A percentile compares a stretch with the other conserved stretches of the same genome.
These are phyloP conservation scores for Carnegiea gigantea DNA, from an alignment of 179 eudicot genomes.

Conservation along the genomic window DNA sequence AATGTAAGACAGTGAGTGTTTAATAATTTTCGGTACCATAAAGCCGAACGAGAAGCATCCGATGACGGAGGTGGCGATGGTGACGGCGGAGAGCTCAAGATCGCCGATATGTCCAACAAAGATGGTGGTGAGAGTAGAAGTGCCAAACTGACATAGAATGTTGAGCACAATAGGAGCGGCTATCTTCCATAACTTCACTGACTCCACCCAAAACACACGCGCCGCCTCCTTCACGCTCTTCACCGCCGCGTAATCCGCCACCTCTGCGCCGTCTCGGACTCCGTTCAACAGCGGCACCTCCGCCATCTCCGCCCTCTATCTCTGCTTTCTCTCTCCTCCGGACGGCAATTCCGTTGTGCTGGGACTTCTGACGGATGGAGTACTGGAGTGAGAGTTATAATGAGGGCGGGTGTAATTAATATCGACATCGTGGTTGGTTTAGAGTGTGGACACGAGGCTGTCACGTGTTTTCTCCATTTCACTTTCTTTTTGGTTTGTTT, in stretches of 20 bases:
- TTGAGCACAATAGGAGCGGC: slow-evolving; percentile 51
- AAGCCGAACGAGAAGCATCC: slow-evolving; percentile 60
- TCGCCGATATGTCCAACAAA: slow-evolving; percentile 70
- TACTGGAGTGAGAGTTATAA: no score
- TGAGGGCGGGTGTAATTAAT: no score
- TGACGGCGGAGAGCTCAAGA: slow-evolving; percentile 59
- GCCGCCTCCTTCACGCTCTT: slow-evolving; percentile 29
- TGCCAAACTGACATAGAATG: slow-evolving; percentile 44
- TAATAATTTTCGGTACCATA: slow-evolving; percentile 34
- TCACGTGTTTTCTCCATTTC: no score
- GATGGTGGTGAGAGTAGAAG: slow-evolving; percentile 43
- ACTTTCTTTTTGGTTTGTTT: no score
- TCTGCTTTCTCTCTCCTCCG: background rate
- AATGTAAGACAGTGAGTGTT: background rate
- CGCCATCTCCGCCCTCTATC: background rate
- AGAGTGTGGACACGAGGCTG: background rate
- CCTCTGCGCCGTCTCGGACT: slow-evolving; percentile 24
- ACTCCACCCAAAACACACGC: slow-evolving; percentile 44
- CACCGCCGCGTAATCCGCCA: slow-evolving; percentile 43
- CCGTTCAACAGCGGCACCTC: slow-evolving; percentile 20
- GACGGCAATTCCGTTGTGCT: no score
- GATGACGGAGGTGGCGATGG: slow-evolving; percentile 52
- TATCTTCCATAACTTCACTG: slow-evolving; percentile 50
- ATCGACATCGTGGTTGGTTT: background rate
- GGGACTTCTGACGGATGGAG: no score